Percentiles rank a stretch among this genome's conserved stretches.
Evolutionary conservation across 208 protist genomes (phyloP).

Genomic region (Trypanosoma cruzi): DNA sequence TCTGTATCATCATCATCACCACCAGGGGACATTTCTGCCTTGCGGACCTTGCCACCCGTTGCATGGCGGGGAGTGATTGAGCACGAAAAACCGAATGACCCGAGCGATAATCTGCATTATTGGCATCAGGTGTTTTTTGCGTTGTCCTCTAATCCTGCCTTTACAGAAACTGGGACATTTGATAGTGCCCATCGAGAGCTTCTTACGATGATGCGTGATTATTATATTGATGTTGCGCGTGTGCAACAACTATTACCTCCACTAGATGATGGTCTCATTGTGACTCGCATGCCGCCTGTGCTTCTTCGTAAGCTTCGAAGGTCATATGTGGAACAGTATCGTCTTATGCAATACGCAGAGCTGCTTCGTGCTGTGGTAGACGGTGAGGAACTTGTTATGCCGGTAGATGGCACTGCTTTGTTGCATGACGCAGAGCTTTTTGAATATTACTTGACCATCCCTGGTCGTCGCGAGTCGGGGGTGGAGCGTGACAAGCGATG

Average conservation of each 20-base stretch:
- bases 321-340: slow-evolving; percentile 27
- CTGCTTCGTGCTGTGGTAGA: slow-evolving; percentile 28
- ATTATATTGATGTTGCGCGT: slow-evolving; percentile 33
- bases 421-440: slow-evolving; percentile 60
- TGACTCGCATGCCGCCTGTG: slow-evolving; percentile 33
- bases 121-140: slow-evolving; percentile 66
- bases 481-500: slow-evolving; percentile 43
- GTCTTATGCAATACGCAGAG: slow-evolving; percentile 27
- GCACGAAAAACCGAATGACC: slow-evolving; percentile 6
- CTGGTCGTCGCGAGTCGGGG: slow-evolving; percentile 44
- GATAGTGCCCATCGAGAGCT: slow-evolving; percentile 26
- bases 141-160: slow-evolving; percentile 35
- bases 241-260: slow-evolving; percentile 30
- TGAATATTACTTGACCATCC: slow-evolving; percentile 52
- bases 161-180: slow-evolving; percentile 21
- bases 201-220: slow-evolving; percentile 26
- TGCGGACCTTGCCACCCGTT: slow-evolving; percentile 18
- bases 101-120: slow-evolving; percentile 24
- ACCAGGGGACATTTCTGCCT: slow-evolving; percentile 25
- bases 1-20: not conserved
- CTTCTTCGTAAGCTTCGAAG: slow-evolving; percentile 28
- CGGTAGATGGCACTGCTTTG: slow-evolving; percentile 26
- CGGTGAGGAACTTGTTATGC: slow-evolving; percentile 30
- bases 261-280: slow-evolving; percentile 13
- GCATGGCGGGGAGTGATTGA: slow-evolving; percentile 14